These are phyloP conservation scores for Linnemannia exigua DNA, from an alignment of 192 early-diverging fungal genomes.

Conservation along the genomic window DNA sequence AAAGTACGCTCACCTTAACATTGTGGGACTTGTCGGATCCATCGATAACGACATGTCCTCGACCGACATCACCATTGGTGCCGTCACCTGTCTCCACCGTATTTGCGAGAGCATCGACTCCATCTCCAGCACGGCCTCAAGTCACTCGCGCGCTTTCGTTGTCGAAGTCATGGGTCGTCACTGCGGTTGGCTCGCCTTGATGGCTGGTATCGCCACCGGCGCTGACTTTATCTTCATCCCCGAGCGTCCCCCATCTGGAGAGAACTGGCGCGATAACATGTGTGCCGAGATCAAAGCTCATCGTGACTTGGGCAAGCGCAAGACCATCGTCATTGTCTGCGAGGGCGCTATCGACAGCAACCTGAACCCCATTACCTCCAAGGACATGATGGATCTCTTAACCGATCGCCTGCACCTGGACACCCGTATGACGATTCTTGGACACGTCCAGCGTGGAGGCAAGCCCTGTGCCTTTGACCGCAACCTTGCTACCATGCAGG, in stretches of 20 bases:
- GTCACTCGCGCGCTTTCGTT: constrained; percentile 97
- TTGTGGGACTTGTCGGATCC: constrained; percentile 96
- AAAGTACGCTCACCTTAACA: constrained; percentile 80
- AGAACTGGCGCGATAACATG: constrained; percentile 93
- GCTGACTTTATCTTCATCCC: constrained; percentile 98
- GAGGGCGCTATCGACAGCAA: constrained; percentile 96
- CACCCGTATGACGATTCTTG: constrained; percentile 94
- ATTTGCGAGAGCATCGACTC: constrained; percentile 98
- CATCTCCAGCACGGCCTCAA: constrained; percentile 91
- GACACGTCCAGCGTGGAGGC: constrained; percentile 97
- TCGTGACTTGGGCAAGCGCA: constrained; percentile 89
- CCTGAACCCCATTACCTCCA: constrained; percentile 89
- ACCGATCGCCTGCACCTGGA: constrained; percentile 85
- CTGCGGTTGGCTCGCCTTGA: constrained; percentile 95
- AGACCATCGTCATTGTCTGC: constrained; percentile 94
- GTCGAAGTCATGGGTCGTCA: constrained; percentile 99
- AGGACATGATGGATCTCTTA: constrained; percentile 87
- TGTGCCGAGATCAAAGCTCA: constrained; percentile 77
- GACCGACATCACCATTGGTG: constrained; percentile 97
- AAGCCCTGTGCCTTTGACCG: constrained; percentile 92
- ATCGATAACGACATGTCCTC: constrained; percentile 96
- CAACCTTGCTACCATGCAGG: constrained; percentile 94
- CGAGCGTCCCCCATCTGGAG: constrained; percentile 88
- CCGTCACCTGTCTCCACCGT: constrained; percentile 91
- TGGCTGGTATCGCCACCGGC: constrained; percentile 88